Evolutionary conservation across 352 stramenopile species (phyloP), one percentile per base, ranked within the genome.

Genomic region (Globisporangium apiculatum): DNA sequence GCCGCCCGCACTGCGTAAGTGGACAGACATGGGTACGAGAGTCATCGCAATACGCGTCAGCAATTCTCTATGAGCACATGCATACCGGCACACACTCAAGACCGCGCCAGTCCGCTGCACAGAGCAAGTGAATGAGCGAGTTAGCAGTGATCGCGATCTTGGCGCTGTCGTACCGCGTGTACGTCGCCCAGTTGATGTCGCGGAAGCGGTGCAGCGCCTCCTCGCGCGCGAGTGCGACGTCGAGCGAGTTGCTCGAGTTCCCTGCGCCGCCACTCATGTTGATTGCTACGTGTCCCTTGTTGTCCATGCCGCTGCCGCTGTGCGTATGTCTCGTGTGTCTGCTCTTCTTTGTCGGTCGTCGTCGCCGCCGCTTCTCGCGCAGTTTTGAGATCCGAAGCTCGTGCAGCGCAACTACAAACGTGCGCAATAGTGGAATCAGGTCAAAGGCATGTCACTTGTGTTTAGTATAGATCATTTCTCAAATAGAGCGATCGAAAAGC

Each of bases 141-240:
- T 12, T 31, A 31, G 35, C 35, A 53, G 3, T 7, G 24, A 37
- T 24, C 24, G 35, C 55, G 36, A 48, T 41, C 48, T 49, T 49
- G 41, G 41, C 41, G 41, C 41, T 12, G 45, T 17, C 63, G 3
- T 69, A 92, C 83, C 85, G 83, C 57, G 85, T 92, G 71, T 95
- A 95, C 18, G 83, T 92, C 54, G 78, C 83, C 85, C 85, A 95
- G 66, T 95, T 95, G 65, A 95, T 95, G 65, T 94, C 85, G 53
- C 85, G 81, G 70, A 95, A 95, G 62, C 83, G 84, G 60, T 89
- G 73, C 51, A 95, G 68, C 60, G 85, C 85, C 67, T 95, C 83
- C 65, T 95, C 85, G 18, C 85, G 69, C 24, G 81, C 79, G 11
- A 92, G 61, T 43, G 65, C 79, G 46, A 92, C 83, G 57, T 95